Conservation (phyloP, 2,329 filamentous ascomycete genomes). For the Arthrobotrys musiformis region DNA sequence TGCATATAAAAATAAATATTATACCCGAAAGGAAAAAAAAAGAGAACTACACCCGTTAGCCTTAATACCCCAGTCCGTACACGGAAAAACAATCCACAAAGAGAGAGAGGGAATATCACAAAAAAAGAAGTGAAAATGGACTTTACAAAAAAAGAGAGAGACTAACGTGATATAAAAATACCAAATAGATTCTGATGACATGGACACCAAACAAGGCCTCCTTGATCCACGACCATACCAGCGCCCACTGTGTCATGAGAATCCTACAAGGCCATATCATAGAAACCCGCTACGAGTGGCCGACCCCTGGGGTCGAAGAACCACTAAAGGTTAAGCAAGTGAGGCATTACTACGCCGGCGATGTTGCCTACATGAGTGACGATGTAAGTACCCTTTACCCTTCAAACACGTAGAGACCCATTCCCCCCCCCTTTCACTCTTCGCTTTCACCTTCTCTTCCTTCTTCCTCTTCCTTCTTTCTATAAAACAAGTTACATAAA, state of each 20-base stretch:
- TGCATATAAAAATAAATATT: constrained; percentile 13
- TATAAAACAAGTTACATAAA: too few species aligned
- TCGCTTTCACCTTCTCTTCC: background rate
- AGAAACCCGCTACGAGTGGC: constrained; percentile 72
- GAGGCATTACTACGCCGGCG: constrained; percentile 68
- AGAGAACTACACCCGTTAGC: background rate
- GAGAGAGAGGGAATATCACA: background rate
- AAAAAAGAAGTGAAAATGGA: too few species aligned
- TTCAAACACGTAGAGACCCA: too few species aligned
- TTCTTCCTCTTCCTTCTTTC: background rate
- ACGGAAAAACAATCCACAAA: background rate
- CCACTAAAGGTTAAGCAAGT: constrained; percentile 67
- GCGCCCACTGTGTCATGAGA: constrained; percentile 68
- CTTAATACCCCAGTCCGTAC: background rate
- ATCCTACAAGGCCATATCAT: constrained; percentile 71
- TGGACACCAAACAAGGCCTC: constrained; percentile 71
- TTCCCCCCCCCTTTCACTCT: background rate
- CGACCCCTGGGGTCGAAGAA: constrained; percentile 64
- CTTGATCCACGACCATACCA: constrained; percentile 72
- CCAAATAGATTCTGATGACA: constrained; percentile 67
- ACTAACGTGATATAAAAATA: background rate
- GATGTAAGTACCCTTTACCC: too few species aligned
- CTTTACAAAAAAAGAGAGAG: background rate
- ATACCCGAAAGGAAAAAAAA: background rate
- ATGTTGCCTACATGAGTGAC: constrained; percentile 75